Evolutionary conservation across 306 rosid species (phyloP).

Genomic region (Cicer arietinum): DNA sequence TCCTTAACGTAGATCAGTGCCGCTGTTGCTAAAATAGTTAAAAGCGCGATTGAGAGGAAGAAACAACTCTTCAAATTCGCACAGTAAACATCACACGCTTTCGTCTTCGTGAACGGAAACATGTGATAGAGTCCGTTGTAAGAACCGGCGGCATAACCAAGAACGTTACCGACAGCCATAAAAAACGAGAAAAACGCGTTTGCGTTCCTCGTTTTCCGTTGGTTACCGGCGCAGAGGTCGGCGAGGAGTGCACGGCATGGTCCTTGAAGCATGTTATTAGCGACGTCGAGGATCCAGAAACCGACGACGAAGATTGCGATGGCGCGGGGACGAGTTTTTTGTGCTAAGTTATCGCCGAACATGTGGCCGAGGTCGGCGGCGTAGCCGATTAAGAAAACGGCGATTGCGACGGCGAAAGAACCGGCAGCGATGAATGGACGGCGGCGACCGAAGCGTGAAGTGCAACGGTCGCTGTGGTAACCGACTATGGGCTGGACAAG

Average conservation of each 20-base stretch:
- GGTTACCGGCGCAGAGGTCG: conserved; percentile 62
- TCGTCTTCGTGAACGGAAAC: conserved; percentile 68
- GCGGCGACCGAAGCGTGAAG: conserved; percentile 89
- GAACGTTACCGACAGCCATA: conserved; percentile 83
- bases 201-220: conserved; percentile 52
- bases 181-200: conserved; percentile 75
- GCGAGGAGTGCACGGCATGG: conserved; percentile 79
- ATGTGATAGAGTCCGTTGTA: conserved; percentile 50
- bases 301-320: conserved; percentile 70
- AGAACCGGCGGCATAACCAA: conserved; percentile 79
- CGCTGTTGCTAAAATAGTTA: conserved; percentile 30
- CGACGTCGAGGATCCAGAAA: conserved; percentile 84
- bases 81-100: conserved; percentile 78
- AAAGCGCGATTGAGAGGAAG: conserved; percentile 66
- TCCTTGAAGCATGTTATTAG: conserved; percentile 80
- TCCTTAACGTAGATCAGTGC: conserved; percentile 65
- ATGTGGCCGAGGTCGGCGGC: conserved; percentile 81
- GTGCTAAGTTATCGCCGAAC: conserved; percentile 49
- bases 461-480: conserved; percentile 81
- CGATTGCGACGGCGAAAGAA: conserved; percentile 50
- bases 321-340: conserved; percentile 57
- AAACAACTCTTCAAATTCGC: conserved; percentile 84
- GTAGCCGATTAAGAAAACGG: conserved; percentile 84
- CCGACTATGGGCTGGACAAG: conserved; percentile 86
- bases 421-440: conserved; percentile 82